Conservation (phyloP, 331 rosid genomes). For the Malus hybrid region DNA sequence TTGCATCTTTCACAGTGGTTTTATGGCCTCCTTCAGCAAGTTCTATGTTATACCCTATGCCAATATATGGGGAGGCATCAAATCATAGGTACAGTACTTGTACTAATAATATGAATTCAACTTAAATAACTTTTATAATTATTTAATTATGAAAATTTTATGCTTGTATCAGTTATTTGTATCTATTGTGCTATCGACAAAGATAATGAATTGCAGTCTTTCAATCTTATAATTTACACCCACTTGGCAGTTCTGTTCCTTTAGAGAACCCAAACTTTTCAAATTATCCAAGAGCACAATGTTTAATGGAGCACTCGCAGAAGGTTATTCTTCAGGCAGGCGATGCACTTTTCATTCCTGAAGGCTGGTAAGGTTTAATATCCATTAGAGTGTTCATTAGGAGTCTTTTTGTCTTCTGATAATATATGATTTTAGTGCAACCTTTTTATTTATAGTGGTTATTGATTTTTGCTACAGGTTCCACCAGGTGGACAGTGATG, state of each 20-base stretch:
- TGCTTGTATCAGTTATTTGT: neutral
- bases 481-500: slow-evolving; percentile 91
- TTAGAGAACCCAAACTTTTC: slow-evolving; percentile 72
- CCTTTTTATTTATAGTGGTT: neutral
- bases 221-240: neutral
- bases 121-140: neutral
- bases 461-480: slow-evolving; percentile 43
- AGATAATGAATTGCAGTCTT: neutral
- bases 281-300: slow-evolving; percentile 68
- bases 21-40: slow-evolving; percentile 93
- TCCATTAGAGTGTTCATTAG: neutral
- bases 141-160: neutral
- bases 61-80: slow-evolving; percentile 86
- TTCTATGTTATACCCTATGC: slow-evolving; percentile 68
- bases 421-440: neutral
- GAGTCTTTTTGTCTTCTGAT: neutral
- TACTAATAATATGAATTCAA: neutral
- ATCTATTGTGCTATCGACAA: neutral
- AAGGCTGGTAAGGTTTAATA: slow-evolving; percentile 72
- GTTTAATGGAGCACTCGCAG: slow-evolving; percentile 50
- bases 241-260: slow-evolving; percentile 57
- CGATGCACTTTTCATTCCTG: slow-evolving; percentile 92
- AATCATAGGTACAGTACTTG: slow-evolving; percentile 66
- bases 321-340: slow-evolving; percentile 76
- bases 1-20: slow-evolving; percentile 40